Conservation (phyloP, 2,329 filamentous ascomycete genomes). For the Mollisiaceae sp. region DNA sequence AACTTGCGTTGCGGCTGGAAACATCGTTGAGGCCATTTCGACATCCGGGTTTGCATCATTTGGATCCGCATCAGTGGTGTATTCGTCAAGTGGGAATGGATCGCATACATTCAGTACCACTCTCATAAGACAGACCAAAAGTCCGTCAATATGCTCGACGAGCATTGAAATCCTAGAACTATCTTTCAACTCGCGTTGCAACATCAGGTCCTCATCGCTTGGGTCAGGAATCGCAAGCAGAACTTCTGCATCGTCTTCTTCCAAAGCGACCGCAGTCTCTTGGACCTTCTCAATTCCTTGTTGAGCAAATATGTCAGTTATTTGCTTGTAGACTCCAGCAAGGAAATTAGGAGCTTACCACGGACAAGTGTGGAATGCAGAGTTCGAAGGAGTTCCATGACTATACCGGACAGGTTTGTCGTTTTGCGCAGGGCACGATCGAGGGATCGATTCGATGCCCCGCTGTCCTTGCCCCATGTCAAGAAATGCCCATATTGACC, state of each 20-base stretch:
- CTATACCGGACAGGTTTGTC: not conserved
- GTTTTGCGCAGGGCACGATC: constrained; percentile 1
- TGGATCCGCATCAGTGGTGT: constrained; percentile 9
- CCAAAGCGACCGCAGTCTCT: not conserved
- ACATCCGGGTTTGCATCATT: constrained; percentile 17
- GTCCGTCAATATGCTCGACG: constrained; percentile 15
- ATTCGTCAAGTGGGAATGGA: constrained; percentile 19
- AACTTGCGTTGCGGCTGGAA: constrained; percentile 19
- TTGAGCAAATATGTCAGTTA: no score
- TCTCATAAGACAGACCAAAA: constrained; percentile 15
- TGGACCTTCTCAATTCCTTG: constrained; percentile 1
- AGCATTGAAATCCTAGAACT: constrained; percentile 9
- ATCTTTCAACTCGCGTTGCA: not conserved
- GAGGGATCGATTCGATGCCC: not conserved
- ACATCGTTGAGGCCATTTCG: constrained; percentile 13
- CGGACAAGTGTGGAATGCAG: not conserved
- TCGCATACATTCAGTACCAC: constrained; percentile 18
- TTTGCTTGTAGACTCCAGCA: no score
- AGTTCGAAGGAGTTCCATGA: constrained; percentile 1
- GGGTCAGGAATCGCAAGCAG: not conserved
- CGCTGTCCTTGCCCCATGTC: not conserved
- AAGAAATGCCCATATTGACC: constrained; percentile 3
- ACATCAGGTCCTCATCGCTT: not conserved
- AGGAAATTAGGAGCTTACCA: no score
- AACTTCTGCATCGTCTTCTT: not conserved